Percentiles rank a stretch among this genome's conserved stretches.
These are phyloP conservation scores for Ganoderma lingzhi DNA, from an alignment of 1,284 basidiomycete species.

Conservation along the genomic window DNA sequence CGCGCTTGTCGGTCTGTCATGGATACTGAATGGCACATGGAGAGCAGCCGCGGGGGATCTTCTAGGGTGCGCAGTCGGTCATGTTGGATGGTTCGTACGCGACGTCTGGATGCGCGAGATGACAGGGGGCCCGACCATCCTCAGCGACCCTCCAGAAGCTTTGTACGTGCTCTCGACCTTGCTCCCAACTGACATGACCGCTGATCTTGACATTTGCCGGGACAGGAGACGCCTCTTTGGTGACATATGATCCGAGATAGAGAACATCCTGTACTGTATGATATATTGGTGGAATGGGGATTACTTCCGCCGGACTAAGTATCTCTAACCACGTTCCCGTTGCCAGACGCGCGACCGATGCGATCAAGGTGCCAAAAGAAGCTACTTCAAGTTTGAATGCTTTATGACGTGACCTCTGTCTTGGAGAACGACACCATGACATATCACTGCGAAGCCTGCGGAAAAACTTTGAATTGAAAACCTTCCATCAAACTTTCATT, in stretches of 20 bases:
- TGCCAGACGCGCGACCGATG: not conserved
- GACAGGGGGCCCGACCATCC: slow-evolving; percentile 75
- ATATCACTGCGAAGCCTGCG: not conserved
- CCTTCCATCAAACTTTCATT: not conserved
- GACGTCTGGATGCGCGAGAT: slow-evolving; percentile 97
- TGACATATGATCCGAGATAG: slow-evolving; percentile 47
- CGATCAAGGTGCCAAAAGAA: not conserved
- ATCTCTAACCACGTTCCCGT: not conserved
- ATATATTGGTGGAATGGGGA: slow-evolving; percentile 9
- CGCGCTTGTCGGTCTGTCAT: slow-evolving; percentile 88
- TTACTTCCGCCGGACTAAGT: not conserved
- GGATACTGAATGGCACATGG: slow-evolving; percentile 90
- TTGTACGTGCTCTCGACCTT: slow-evolving; percentile 66
- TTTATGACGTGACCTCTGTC: not conserved
- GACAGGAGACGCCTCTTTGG: slow-evolving; percentile 72
- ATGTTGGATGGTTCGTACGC: slow-evolving; percentile 91
- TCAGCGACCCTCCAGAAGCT: slow-evolving; percentile 80
- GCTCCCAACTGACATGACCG: not conserved
- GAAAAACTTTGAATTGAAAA: not conserved
- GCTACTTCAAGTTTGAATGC: not conserved
- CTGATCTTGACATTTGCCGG: slow-evolving; percentile 17
- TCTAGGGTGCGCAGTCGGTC: slow-evolving; percentile 90
- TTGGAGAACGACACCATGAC: not conserved
- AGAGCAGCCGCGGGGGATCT: slow-evolving; percentile 87
- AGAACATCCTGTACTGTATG: slow-evolving; percentile 2